Percentiles rank a stretch among this genome's conserved stretches.
phyloP scores from a whole-genome alignment of 768 basidiomycete species.

The Hebeloma cylindrosporum region DNA sequence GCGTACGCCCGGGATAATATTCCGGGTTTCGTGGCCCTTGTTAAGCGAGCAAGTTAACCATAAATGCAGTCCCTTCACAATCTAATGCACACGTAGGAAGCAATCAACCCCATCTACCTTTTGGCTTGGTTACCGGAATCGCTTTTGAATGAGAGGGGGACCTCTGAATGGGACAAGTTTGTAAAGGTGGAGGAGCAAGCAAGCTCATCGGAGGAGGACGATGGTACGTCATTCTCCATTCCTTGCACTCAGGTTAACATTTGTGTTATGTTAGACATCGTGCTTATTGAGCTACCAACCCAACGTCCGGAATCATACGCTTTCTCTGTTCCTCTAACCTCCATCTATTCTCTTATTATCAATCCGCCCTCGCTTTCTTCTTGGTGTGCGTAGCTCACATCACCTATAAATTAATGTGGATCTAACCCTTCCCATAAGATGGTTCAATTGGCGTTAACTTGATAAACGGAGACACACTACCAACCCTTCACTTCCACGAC shows the following conservation, averaged over 20 bases:
- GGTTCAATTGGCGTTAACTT: constrained; percentile 89
- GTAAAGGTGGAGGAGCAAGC: constrained; percentile 76
- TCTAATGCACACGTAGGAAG: constrained; percentile 54
- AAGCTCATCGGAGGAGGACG: constrained; percentile 61
- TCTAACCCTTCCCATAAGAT: constrained; percentile 45
- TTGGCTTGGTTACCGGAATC: constrained; percentile 94
- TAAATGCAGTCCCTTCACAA: background rate
- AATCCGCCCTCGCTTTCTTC: constrained; percentile 82
- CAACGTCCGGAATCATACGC: constrained; percentile 89
- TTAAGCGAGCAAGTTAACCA: constrained; percentile 64
- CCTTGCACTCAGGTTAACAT: constrained; percentile 3
- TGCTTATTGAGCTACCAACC: constrained; percentile 81
- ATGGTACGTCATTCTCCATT: constrained; percentile 47
- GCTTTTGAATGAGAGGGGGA: constrained; percentile 77
- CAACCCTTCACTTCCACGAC: constrained; percentile 94
- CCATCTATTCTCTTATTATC: constrained; percentile 86
- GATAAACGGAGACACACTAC: constrained; percentile 80
- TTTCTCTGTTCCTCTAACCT: constrained; percentile 89
- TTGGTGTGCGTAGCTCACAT: constrained; percentile 56
- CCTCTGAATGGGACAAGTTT: constrained; percentile 89
- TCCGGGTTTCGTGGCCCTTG: constrained; percentile 88
- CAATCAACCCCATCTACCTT: constrained; percentile 70
- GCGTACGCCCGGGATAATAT: constrained; percentile 91
- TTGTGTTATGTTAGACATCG: constrained; percentile 54
- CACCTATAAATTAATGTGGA: constrained; percentile 10